Percentiles rank a stretch among this genome's conserved stretches.
Evolutionary conservation across 176 grass and related monocot species (phyloP).

Genomic region (Triticum turgidum): DNA sequence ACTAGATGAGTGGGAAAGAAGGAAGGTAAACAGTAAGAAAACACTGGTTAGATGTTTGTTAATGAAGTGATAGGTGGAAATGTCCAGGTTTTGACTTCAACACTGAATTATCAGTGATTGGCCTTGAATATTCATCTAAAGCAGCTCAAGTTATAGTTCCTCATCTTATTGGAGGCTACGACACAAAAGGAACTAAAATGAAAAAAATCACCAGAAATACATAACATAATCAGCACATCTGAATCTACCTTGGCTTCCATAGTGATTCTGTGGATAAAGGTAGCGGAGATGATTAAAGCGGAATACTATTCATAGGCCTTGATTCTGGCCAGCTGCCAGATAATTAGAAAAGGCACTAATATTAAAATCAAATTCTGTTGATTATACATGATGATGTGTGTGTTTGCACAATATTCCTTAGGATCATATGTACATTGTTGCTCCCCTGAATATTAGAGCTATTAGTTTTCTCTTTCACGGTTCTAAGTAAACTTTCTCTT

Average conservation of each 20-base stretch:
- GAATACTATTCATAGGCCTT: slow-evolving; percentile 30
- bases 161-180: slow-evolving; percentile 27
- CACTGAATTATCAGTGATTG: slow-evolving; percentile 37
- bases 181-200: slow-evolving; percentile 36
- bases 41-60: slow-evolving; percentile 30
- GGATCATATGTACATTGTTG: neutral
- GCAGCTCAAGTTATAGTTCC: slow-evolving; percentile 40
- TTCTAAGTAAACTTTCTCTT: neutral
- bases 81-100: slow-evolving; percentile 32
- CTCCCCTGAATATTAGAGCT: neutral
- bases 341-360: neutral
- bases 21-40: slow-evolving; percentile 31
- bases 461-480: neutral
- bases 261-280: neutral
- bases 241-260: slow-evolving; percentile 31
- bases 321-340: neutral
- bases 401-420: neutral
- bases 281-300: slow-evolving; percentile 34
- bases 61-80: slow-evolving; percentile 39
- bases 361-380: neutral
- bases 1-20: slow-evolving; percentile 23
- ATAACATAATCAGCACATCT: slow-evolving; percentile 37
- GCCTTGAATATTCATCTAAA: slow-evolving; percentile 36
- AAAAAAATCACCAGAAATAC: slow-evolving; percentile 14
- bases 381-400: neutral